phyloP scores from a whole-genome alignment of 2,329 filamentous ascomycete species.

The Xylariaceae sp. region DNA sequence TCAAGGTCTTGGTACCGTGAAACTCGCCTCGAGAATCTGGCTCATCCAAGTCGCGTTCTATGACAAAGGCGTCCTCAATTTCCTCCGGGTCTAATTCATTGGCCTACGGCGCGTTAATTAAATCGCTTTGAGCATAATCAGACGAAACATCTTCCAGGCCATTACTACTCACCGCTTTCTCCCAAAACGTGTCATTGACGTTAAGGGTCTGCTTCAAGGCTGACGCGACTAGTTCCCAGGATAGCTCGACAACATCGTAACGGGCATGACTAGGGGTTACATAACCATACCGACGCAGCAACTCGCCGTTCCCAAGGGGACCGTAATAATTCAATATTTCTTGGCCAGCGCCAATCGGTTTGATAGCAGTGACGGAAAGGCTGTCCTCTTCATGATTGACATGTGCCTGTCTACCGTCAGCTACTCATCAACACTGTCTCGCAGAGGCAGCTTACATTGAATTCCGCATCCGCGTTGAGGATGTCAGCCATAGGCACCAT shows the following conservation, averaged over 20 bases:
- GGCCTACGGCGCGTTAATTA: conserved; percentile 43
- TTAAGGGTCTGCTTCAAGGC: conserved; percentile 49
- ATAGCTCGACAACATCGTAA: conserved; percentile 83
- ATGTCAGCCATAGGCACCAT: conserved; percentile 94
- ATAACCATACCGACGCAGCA: conserved; percentile 86
- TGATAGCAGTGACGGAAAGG: conserved; percentile 74
- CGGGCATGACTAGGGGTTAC: conserved; percentile 77
- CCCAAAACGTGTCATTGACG: conserved; percentile 46
- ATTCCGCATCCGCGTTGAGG: conserved; percentile 86
- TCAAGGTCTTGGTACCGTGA: conserved; percentile 45
- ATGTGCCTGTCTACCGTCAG: conserved; percentile 49
- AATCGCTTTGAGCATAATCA: background rate
- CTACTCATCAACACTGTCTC: background rate
- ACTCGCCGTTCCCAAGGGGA: conserved; percentile 79
- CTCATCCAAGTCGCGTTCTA: conserved; percentile 62
- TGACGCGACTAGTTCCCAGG: conserved; percentile 63
- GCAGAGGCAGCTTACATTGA: conserved; percentile 65
- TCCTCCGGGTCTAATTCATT: conserved; percentile 65
- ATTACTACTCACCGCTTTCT: conserved; percentile 51
- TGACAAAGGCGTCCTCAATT: conserved; percentile 76
- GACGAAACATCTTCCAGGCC: background rate
- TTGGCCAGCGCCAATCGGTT: conserved; percentile 70
- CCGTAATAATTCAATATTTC: conserved; percentile 92
- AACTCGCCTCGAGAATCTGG: conserved; percentile 57
- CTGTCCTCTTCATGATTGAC: conserved; percentile 59